Percentiles rank a stretch among this genome's conserved stretches.
These are phyloP conservation scores for Colletotrichum chrysophilum DNA, from an alignment of 2,329 filamentous ascomycete genomes.

Conservation along the genomic window DNA sequence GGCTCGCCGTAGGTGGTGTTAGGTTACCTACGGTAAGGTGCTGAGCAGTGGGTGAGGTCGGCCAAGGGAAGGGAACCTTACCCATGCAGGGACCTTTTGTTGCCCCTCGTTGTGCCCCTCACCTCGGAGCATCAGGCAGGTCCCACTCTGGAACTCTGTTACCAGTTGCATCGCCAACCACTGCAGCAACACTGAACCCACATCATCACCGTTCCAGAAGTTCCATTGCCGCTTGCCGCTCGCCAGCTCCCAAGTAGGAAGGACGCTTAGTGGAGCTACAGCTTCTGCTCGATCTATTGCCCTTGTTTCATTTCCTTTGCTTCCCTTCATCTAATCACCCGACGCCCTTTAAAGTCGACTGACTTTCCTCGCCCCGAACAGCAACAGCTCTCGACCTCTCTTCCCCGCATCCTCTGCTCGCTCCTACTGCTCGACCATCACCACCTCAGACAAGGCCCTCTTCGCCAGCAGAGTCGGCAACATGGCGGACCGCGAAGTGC, in stretches of 20 bases:
- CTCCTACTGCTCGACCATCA: conserved; percentile 27
- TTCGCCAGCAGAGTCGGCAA: conserved; percentile 28
- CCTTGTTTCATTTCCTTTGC: neutral
- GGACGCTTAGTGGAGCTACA: conserved; percentile 13
- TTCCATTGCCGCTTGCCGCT: conserved; percentile 13
- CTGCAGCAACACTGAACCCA: neutral
- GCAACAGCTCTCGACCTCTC: neutral
- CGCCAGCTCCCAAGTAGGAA: conserved; percentile 13
- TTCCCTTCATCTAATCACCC: neutral
- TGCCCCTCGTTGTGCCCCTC: conserved; percentile 23
- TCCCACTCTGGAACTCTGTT: conserved; percentile 12
- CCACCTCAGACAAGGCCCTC: conserved; percentile 27
- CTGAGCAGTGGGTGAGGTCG: neutral
- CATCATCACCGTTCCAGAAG: neutral
- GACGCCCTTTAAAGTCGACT: neutral
- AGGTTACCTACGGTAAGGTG: neutral
- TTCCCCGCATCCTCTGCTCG: conserved; percentile 5
- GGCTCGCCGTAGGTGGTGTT: neutral
- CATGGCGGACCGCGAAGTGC: conserved; percentile 67
- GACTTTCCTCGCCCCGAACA: neutral
- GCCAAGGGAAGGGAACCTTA: conserved; percentile 1
- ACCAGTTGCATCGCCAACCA: neutral
- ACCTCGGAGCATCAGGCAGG: conserved; percentile 13
- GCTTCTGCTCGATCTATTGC: neutral
- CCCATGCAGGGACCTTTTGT: conserved; percentile 23